These are phyloP conservation scores for Gomphus bonarii DNA, from an alignment of 1,284 basidiomycete species.

Conservation along the genomic window DNA sequence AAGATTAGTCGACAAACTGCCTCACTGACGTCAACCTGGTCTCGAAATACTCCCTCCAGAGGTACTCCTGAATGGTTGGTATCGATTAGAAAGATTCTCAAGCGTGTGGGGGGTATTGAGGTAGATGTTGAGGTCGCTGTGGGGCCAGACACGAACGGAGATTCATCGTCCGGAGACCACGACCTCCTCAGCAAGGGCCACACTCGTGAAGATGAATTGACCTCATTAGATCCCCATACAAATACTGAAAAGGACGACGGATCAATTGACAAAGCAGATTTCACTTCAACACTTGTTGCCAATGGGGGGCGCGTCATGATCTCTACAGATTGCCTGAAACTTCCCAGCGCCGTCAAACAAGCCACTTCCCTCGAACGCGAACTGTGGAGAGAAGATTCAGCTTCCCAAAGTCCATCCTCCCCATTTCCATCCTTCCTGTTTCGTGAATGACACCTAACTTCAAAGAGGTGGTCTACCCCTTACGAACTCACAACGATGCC, in stretches of 20 bases:
- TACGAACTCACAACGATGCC: too few relatives aligned
- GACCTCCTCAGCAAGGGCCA: not conserved
- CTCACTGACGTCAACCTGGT: slow-evolving; percentile 1
- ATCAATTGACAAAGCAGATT: not conserved
- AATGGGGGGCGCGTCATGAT: not conserved
- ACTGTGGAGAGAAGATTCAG: too few relatives aligned
- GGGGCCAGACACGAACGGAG: not conserved
- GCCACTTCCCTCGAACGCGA: too few relatives aligned
- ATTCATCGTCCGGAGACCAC: not conserved
- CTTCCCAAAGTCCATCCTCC: not conserved
- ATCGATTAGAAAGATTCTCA: not conserved
- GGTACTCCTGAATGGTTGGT: slow-evolving; percentile 6
- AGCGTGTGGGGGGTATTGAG: not conserved
- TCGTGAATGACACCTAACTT: not conserved
- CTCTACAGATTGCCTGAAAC: not conserved
- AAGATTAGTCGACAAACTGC: slow-evolving; percentile 40
- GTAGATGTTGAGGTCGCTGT: not conserved
- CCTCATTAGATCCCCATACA: not conserved
- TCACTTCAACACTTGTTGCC: not conserved
- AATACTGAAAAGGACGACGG: not conserved
- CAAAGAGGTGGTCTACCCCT: not conserved
- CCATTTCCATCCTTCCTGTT: not conserved
- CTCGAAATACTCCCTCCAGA: not conserved
- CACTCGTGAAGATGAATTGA: not conserved
- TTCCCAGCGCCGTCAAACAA: not conserved